Evolutionary conservation across 805 yeast species (phyloP), one percentile per base, ranked within the genome.

Genomic region (Tetrapisispora pingtungensis): DNA sequence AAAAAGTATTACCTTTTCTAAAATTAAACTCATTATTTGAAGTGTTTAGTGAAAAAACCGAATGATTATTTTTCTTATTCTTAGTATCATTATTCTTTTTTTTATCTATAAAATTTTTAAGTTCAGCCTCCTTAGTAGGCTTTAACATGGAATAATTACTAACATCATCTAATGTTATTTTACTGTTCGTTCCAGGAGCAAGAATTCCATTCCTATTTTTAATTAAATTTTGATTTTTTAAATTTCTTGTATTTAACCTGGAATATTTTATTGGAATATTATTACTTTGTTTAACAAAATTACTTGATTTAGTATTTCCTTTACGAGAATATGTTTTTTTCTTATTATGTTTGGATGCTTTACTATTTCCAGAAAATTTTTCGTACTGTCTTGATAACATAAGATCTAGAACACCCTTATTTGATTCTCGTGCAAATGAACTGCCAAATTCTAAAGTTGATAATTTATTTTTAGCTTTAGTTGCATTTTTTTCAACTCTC

Each of bases 1-100:
- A 47, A 39, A 56, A 59, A 3, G 52, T 46, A n/a, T 46, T 44
- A n/a, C 46, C 50, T 43, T 50, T 47, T 33, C 57, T 47, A 10
- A 37, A 37, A 13, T 28, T 43, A 2, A 42, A 31, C 15, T 45
- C 53, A 18, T 46, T 20, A n/a, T 22, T 26, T 15, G 36, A 36
- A 19, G 35, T 13, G 12, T 10, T n/a, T 10, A 31, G 2, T 22
- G 24, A 24, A 32, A 8, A n/a, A 22, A 19, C n/a, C n/a, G 31
- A 20, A 3, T 30, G 18, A 24, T 42, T 44, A 18, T n/a, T 34
- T 18, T 42, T 38, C 30, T 34, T 41, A 18, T 33, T 34, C 18
- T 32, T 34, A 12, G 31, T 34, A 22, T 42, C 19, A 18, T 3
- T 22, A 22, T 22, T 22, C 5, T 22, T 22, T 6, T 22, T 22